Conservation (phyloP, 2,329 filamentous ascomycete genomes). For the Xylariaceae sp. region DNA sequence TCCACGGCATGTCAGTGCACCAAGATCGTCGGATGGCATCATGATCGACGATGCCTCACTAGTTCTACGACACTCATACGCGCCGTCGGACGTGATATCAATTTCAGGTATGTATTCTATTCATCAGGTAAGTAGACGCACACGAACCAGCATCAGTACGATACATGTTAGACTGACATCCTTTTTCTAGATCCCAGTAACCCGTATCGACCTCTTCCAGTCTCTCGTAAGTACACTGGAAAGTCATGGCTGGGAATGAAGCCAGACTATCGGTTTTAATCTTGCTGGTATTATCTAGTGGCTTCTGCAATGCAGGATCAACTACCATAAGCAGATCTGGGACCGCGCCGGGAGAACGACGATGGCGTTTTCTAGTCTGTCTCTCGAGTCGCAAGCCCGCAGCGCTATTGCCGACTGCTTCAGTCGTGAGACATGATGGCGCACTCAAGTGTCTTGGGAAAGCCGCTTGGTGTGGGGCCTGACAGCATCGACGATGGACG, state of each 20-base stretch:
- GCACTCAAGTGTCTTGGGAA: neutral
- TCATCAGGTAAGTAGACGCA: no score
- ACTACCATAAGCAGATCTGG: neutral
- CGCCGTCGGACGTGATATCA: neutral
- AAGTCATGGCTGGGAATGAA: neutral
- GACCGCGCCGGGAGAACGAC: neutral
- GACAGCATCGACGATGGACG: neutral
- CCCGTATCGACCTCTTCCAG: no score
- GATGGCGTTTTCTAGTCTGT: neutral
- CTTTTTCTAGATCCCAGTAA: no score
- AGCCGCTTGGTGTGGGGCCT: neutral
- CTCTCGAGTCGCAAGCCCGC: neutral
- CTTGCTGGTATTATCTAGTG: neutral
- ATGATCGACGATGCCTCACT: neutral
- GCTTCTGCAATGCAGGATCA: neutral
- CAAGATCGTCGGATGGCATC: neutral
- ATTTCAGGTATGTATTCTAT: neutral
- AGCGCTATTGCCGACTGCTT: neutral
- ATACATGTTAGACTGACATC: no score
- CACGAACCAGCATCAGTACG: no score
- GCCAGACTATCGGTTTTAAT: neutral
- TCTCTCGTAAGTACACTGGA: neutral
- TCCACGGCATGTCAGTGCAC: neutral
- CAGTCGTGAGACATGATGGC: neutral
- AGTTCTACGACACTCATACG: neutral